Conservation (phyloP, 768 basidiomycete species). For the Clavaria fumosa region DNA sequence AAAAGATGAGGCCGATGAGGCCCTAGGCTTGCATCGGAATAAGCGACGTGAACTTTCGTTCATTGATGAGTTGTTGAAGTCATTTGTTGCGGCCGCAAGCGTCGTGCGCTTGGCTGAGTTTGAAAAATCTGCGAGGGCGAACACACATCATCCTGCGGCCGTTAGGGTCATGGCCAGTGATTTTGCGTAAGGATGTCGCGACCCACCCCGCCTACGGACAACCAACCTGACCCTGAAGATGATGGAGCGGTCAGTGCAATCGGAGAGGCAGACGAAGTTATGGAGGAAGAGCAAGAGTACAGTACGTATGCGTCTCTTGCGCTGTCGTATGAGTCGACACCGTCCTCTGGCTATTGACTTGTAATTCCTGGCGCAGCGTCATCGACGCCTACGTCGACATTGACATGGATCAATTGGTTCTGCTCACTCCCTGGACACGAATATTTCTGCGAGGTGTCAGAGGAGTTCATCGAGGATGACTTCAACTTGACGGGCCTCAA, state of each 20-base stretch:
- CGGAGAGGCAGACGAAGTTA: constrained; percentile 58
- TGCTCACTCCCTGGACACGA: constrained; percentile 91
- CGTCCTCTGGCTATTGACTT: no score
- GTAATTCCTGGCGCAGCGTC: constrained; percentile 40
- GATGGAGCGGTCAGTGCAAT: constrained; percentile 46
- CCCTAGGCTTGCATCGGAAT: no score
- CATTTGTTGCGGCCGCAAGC: no score
- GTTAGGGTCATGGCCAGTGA: no score
- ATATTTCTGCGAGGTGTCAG: constrained; percentile 95
- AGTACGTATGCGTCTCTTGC: no score
- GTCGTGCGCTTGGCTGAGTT: no score
- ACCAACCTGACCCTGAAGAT: constrained; percentile 38
- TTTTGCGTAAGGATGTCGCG: constrained; percentile 24
- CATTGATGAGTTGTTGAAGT: no score
- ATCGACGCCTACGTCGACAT: constrained; percentile 78
- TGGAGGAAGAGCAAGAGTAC: constrained; percentile 74
- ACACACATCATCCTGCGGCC: no score
- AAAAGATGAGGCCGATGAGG: no score
- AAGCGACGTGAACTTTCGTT: no score
- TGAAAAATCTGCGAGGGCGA: constrained; percentile 1
- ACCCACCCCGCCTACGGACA: constrained; percentile 26
- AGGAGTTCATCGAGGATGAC: constrained; percentile 99
- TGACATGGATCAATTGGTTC: constrained; percentile 96
- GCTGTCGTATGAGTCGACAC: no score
- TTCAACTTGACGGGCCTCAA: constrained; percentile 97